Evolutionary conservation across 257 asterid species (phyloP).

Genomic region (Solanum medicagineum): DNA sequence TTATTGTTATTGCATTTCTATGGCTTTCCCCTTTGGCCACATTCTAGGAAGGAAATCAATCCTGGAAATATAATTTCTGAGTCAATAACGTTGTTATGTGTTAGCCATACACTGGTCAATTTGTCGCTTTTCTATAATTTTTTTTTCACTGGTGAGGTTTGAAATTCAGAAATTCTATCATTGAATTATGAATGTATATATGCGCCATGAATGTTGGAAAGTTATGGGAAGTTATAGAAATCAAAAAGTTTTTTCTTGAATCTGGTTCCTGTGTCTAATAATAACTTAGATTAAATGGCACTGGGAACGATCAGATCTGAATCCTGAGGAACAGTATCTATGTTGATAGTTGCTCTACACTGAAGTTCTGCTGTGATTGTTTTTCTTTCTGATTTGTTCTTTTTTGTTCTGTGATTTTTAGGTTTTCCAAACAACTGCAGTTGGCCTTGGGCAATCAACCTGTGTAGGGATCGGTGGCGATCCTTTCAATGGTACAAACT

Average conservation of each 20-base stretch:
- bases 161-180: neutral
- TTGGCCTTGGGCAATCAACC: slow-evolving; percentile 96
- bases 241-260: neutral
- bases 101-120: neutral
- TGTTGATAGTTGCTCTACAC: neutral
- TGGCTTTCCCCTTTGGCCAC: neutral
- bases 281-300: neutral
- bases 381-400: neutral
- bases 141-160: neutral
- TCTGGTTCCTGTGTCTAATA: neutral
- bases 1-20: neutral
- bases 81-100: neutral
- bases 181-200: neutral
- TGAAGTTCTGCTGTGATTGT: neutral
- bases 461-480: slow-evolving; percentile 97
- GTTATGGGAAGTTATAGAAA: neutral
- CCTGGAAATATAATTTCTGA: neutral
- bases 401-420: slow-evolving; percentile 7
- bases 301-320: neutral
- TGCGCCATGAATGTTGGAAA: neutral
- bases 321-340: neutral
- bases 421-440: slow-evolving; percentile 98
- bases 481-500: slow-evolving; percentile 97
- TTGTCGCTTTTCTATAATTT: neutral
- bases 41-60: neutral